phyloP scores from a whole-genome alignment of 352 stramenopile species.

The Aphanomyces cochlioides region DNA sequence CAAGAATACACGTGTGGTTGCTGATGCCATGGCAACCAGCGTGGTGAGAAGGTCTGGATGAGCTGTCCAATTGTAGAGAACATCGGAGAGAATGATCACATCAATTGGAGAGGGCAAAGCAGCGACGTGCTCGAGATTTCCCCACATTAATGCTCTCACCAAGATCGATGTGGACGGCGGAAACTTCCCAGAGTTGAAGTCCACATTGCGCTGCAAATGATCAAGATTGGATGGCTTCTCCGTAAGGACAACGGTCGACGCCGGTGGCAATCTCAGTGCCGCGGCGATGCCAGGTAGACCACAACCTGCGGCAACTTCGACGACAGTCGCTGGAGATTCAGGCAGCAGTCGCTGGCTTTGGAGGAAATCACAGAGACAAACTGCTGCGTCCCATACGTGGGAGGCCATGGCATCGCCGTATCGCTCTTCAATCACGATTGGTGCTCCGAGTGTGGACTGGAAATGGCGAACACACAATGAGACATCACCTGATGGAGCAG shows the following conservation, averaged over 20 bases:
- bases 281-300: constrained; percentile 15
- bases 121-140: background rate
- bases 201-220: background rate
- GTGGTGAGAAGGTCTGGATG: constrained; percentile 47
- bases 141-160: background rate
- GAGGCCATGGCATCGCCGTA: constrained; percentile 65
- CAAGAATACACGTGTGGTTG: constrained; percentile 34
- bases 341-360: background rate
- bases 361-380: constrained; percentile 40
- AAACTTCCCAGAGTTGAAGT: background rate
- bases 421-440: constrained; percentile 41
- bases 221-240: constrained; percentile 13
- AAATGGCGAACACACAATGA: background rate
- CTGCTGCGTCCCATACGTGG: constrained; percentile 63
- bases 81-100: constrained; percentile 49
- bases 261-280: background rate
- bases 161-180: background rate
- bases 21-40: constrained; percentile 28
- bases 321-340: background rate
- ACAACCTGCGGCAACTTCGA: constrained; percentile 19
- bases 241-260: constrained; percentile 15
- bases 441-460: background rate
- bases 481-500: background rate
- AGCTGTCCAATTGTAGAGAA: constrained; percentile 58
- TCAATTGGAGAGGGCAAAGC: background rate